Percentiles rank a stretch among this genome's conserved stretches.
phyloP scores from a whole-genome alignment of 495 filamentous ascomycete genomes.

The Podospora pseudoanserina region DNA sequence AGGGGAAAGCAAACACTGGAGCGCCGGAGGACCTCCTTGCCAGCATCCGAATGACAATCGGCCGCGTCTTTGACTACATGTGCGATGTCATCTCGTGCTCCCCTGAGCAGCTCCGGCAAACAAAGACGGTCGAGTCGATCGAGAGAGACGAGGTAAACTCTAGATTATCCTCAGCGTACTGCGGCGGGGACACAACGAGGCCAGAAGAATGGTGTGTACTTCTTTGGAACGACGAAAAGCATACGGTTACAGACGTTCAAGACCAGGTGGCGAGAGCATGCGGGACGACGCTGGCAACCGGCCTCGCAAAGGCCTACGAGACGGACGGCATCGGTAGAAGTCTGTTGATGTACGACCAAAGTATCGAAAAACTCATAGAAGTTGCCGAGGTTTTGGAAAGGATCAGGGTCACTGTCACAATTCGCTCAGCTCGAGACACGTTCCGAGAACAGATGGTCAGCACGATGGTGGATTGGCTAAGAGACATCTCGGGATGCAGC shows the following conservation, averaged over 20 bases:
- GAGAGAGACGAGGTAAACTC: slow-evolving; percentile 76
- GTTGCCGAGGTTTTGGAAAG: slow-evolving; percentile 84
- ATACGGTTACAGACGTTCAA: slow-evolving; percentile 86
- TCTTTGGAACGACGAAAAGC: slow-evolving; percentile 98
- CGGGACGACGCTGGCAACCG: slow-evolving; percentile 64
- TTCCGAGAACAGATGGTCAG: slow-evolving; percentile 98
- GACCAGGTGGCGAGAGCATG: slow-evolving; percentile 89
- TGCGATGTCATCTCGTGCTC: slow-evolving; percentile 97
- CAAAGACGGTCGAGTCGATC: slow-evolving; percentile 77
- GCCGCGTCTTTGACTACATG: slow-evolving; percentile 83
- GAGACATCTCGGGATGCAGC: slow-evolving; percentile 86
- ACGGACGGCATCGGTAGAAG: slow-evolving; percentile 82
- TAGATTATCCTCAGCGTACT: slow-evolving; percentile 69
- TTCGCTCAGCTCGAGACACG: slow-evolving; percentile 87
- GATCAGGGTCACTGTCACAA: slow-evolving; percentile 93
- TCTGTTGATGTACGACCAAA: slow-evolving; percentile 69
- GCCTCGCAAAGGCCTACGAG: slow-evolving; percentile 72
- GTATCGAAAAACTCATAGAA: slow-evolving; percentile 65
- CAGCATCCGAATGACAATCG: slow-evolving; percentile 78
- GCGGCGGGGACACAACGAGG: slow-evolving; percentile 52
- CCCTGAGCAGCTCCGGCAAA: slow-evolving; percentile 84
- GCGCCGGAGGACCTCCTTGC: slow-evolving; percentile 70
- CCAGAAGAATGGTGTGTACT: slow-evolving; percentile 76
- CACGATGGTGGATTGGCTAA: slow-evolving; percentile 95
- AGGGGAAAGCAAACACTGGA: slow-evolving; percentile 53